Evolutionary conservation across 1,284 basidiomycete species (phyloP).

Genomic region (Peniophora sp.): DNA sequence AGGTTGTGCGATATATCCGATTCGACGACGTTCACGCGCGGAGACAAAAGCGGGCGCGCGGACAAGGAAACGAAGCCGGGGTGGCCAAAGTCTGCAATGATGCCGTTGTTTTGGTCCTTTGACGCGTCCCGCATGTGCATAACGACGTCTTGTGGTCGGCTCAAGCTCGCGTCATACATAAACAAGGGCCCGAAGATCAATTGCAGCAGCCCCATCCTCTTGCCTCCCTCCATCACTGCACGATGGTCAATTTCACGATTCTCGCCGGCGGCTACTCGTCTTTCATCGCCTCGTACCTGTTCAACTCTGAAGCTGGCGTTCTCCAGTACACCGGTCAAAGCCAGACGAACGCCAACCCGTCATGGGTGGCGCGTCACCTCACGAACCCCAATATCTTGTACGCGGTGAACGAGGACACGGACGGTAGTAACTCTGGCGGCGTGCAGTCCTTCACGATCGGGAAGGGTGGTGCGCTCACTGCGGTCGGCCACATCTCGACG

Average conservation of each 20-base stretch:
- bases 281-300: constrained; percentile 55
- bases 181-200: no score
- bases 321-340: constrained; percentile 39
- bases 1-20: no score
- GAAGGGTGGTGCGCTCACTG: constrained; percentile 33
- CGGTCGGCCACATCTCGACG: constrained; percentile 39
- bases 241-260: constrained; percentile 53
- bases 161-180: no score
- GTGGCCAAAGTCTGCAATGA: no score
- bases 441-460: constrained; percentile 52
- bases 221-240: neutral
- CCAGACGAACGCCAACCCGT: constrained; percentile 42
- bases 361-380: constrained; percentile 48
- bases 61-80: no score
- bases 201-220: no score
- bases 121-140: no score
- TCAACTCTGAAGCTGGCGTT: constrained; percentile 38
- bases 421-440: constrained; percentile 19
- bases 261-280: constrained; percentile 53
- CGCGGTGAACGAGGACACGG: constrained; percentile 43
- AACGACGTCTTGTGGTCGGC: no score
- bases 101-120: no score
- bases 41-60: no score
- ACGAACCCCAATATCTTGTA: constrained; percentile 50
- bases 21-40: no score